Conservation (phyloP, 306 rosid genomes). For the Canavalia ensiformis region DNA sequence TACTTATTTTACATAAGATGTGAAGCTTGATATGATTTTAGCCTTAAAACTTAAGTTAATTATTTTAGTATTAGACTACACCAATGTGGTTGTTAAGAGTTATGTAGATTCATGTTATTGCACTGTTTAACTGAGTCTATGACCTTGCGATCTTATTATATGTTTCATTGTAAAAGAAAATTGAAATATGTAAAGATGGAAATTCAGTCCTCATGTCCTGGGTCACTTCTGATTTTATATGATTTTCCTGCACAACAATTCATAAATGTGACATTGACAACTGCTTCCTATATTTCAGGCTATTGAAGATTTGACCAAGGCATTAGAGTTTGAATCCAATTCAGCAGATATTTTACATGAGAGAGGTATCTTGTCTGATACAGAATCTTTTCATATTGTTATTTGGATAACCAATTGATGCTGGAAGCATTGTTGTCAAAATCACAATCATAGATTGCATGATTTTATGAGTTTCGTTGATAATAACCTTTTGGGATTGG, state of each 20-base stretch:
- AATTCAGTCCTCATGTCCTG: conserved; percentile 15
- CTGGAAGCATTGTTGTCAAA: neutral
- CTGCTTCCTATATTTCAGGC: conserved; percentile 62
- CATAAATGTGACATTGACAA: conserved; percentile 31
- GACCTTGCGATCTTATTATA: conserved; percentile 14
- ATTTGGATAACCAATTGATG: conserved; percentile 35
- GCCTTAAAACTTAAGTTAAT: conserved; percentile 16
- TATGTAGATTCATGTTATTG: conserved; percentile 9
- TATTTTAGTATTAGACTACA: conserved; percentile 26
- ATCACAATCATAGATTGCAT: too few species aligned
- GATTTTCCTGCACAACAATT: conserved; percentile 45
- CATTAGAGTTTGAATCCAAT: conserved; percentile 84
- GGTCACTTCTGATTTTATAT: conserved; percentile 25
- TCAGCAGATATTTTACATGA: conserved; percentile 88
- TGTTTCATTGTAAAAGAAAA: neutral
- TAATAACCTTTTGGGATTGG: too few species aligned
- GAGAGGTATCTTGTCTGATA: conserved; percentile 72
- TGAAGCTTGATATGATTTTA: conserved; percentile 32
- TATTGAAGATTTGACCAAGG: conserved; percentile 82
- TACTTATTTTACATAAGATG: conserved; percentile 18
- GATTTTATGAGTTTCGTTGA: too few species aligned
- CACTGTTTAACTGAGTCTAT: neutral
- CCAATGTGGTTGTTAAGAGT: conserved; percentile 21
- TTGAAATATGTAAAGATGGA: conserved; percentile 1
- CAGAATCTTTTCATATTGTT: conserved; percentile 12